Percentiles rank a stretch among this genome's conserved stretches.
Conservation (phyloP, 2,329 filamentous ascomycete genomes). For the Endoconidiophora laricicola region DNA sequence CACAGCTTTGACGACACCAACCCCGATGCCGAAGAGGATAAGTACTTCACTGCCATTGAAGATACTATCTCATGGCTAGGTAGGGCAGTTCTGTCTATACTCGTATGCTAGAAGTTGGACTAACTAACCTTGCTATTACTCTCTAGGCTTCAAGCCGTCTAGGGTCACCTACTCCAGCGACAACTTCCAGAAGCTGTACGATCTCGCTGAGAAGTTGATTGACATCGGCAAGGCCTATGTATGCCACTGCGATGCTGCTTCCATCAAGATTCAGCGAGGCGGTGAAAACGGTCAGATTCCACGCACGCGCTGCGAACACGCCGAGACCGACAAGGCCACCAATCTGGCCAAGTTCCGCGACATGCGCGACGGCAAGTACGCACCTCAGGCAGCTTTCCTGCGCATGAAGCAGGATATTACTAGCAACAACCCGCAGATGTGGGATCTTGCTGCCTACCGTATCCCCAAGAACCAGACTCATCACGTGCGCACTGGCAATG, state of each 20-base stretch:
- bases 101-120: neutral
- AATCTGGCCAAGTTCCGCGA: slow-evolving; percentile 71
- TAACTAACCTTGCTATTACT: neutral
- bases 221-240: slow-evolving; percentile 58
- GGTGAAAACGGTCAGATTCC: slow-evolving; percentile 52
- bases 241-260: slow-evolving; percentile 68
- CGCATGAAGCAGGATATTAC: slow-evolving; percentile 86
- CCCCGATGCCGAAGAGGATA: slow-evolving; percentile 79
- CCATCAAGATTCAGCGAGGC: slow-evolving; percentile 77
- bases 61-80: slow-evolving; percentile 79
- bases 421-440: slow-evolving; percentile 83
- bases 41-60: slow-evolving; percentile 76
- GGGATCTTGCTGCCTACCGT: slow-evolving; percentile 85
- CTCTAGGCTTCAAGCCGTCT: slow-evolving; percentile 49
- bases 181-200: slow-evolving; percentile 76
- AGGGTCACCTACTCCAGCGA: slow-evolving; percentile 78
- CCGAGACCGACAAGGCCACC: slow-evolving; percentile 54
- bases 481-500: slow-evolving; percentile 63
- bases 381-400: slow-evolving; percentile 65
- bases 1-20: slow-evolving; percentile 85
- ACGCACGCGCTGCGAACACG: slow-evolving; percentile 67
- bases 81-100: neutral
- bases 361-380: slow-evolving; percentile 86
- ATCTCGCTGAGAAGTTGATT: slow-evolving; percentile 75
- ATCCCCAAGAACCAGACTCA: slow-evolving; percentile 53